Percentiles rank a stretch among this genome's conserved stretches.
Conservation (phyloP, 2,329 filamentous ascomycete genomes). For the Diaporthe ampelina region DNA sequence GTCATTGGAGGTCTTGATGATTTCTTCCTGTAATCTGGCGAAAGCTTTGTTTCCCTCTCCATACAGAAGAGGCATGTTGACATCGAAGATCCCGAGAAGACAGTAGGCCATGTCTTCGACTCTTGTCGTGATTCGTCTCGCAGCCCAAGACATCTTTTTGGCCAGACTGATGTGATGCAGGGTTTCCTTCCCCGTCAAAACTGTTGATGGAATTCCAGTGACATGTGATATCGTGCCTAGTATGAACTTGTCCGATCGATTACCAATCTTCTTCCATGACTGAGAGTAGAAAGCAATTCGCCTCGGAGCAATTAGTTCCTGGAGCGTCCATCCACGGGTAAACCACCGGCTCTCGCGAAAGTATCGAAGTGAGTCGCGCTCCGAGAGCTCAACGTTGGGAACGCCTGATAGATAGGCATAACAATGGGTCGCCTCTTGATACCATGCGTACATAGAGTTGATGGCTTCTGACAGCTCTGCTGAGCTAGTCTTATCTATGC, state of each 20-base stretch:
- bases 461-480: constrained; percentile 41
- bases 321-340: neutral
- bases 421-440: constrained; percentile 42
- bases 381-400: neutral
- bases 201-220: constrained; percentile 36
- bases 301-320: constrained; percentile 40
- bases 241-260: constrained; percentile 20
- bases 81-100: constrained; percentile 45
- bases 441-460: constrained; percentile 42
- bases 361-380: constrained; percentile 9
- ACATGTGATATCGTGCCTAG: constrained; percentile 28
- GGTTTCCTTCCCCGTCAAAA: constrained; percentile 22
- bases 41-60: constrained; percentile 48
- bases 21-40: constrained; percentile 47
- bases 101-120: constrained; percentile 46
- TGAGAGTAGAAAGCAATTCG: constrained; percentile 37
- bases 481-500: constrained; percentile 48
- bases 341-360: constrained; percentile 40
- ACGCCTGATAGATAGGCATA: constrained; percentile 45
- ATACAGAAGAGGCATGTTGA: constrained; percentile 49
- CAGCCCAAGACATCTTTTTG: constrained; percentile 48
- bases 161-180: constrained; percentile 41
- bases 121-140: constrained; percentile 43
- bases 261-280: constrained; percentile 34
- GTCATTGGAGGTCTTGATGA: constrained; percentile 43